These are phyloP conservation scores for Medicago ruthenica DNA, from an alignment of 306 rosid genomes.

Conservation along the genomic window DNA sequence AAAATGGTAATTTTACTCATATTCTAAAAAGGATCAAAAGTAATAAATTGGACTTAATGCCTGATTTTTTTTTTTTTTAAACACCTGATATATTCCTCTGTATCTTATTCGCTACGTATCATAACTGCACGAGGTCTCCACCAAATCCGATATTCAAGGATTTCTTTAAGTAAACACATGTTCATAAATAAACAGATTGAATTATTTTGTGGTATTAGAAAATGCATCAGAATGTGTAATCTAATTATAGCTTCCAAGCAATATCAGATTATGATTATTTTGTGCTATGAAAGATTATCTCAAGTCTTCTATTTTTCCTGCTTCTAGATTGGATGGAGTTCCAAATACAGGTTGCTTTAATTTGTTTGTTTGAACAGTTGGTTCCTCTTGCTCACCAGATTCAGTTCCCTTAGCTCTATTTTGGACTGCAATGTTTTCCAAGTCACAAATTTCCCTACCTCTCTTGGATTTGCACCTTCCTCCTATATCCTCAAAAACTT, in stretches of 20 bases:
- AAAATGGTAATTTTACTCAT: too few species aligned
- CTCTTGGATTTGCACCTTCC: not conserved
- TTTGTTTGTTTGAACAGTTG: not conserved
- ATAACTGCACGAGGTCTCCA: not conserved
- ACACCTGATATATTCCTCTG: too few species aligned
- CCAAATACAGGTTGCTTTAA: not conserved
- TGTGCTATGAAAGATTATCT: not conserved
- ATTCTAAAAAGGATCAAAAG: too few species aligned
- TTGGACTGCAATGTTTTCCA: too few species aligned
- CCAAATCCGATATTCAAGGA: slow-evolving; percentile 15
- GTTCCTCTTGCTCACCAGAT: not conserved
- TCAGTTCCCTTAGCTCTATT: not conserved
- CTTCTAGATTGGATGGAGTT: not conserved
- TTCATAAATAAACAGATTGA: not conserved
- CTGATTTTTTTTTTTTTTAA: too few species aligned
- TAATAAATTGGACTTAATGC: too few species aligned
- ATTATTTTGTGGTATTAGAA: not conserved
- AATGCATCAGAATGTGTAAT: not conserved
- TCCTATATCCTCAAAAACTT: not conserved
- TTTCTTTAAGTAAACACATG: not conserved
- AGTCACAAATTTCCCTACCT: too few species aligned
- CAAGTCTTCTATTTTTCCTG: not conserved
- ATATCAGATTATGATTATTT: too few species aligned
- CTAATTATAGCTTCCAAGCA: too few species aligned
- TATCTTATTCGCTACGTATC: too few species aligned